Conservation (phyloP, 2,329 filamentous ascomycete genomes). For the Coniochaeta pulveracea region DNA sequence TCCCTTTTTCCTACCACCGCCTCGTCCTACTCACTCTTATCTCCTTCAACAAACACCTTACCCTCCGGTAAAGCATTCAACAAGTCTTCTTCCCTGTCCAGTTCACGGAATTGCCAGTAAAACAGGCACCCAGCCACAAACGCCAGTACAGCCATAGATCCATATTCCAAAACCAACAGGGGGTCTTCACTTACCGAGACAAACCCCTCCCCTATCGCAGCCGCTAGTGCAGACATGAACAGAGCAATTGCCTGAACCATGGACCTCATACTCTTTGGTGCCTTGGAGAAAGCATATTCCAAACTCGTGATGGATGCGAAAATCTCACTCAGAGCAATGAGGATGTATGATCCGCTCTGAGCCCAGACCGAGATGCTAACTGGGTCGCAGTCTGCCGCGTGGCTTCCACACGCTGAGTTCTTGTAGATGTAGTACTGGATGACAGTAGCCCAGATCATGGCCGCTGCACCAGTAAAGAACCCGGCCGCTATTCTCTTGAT, state of each 20-base stretch:
- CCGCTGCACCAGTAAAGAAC: slow-evolving; percentile 50
- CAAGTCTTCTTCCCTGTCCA: slow-evolving; percentile 51
- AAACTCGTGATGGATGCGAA: slow-evolving; percentile 44
- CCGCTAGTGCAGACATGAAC: slow-evolving; percentile 57
- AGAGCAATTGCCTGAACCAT: slow-evolving; percentile 58
- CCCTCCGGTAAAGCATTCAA: no score
- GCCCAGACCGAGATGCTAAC: slow-evolving; percentile 51
- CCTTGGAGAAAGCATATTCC: slow-evolving; percentile 68
- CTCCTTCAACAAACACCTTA: no score
- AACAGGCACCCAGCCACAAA: slow-evolving; percentile 53
- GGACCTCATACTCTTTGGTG: slow-evolving; percentile 65
- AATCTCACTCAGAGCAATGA: slow-evolving; percentile 37
- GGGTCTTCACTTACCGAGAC: slow-evolving; percentile 39
- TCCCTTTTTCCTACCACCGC: no score
- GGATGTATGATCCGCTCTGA: slow-evolving; percentile 37
- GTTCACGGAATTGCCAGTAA: slow-evolving; percentile 49
- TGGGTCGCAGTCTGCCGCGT: slow-evolving; percentile 31
- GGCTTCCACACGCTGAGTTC: slow-evolving; percentile 43
- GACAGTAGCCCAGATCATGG: slow-evolving; percentile 45
- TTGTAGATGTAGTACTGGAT: slow-evolving; percentile 53
- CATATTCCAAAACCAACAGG: slow-evolving; percentile 65
- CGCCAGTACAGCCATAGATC: slow-evolving; percentile 52
- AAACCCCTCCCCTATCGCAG: slow-evolving; percentile 53
- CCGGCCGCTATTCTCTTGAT: slow-evolving; percentile 64
- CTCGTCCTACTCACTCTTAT: no score